Conservation (phyloP, 2,329 filamentous ascomycete species). For the Cladosporium sp. region DNA sequence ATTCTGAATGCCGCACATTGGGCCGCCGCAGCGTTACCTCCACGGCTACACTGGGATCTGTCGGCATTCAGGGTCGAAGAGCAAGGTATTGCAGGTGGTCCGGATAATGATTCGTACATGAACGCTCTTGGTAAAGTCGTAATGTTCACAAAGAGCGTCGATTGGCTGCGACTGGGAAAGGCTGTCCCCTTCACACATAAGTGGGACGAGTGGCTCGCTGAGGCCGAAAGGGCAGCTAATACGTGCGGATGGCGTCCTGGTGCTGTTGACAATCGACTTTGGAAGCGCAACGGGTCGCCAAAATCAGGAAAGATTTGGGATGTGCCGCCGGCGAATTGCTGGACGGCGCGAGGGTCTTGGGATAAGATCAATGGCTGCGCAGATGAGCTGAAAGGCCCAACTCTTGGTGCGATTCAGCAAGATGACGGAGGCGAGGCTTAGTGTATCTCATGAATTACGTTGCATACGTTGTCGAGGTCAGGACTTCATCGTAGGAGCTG, state of each 20-base stretch:
- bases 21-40: conserved; percentile 47
- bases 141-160: conserved; percentile 39
- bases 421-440: no score
- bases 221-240: conserved; percentile 24
- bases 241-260: neutral
- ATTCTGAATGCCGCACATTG: conserved; percentile 48
- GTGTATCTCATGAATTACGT: no score
- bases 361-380: neutral
- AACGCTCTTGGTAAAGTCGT: conserved; percentile 48
- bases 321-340: neutral
- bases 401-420: neutral
- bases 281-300: neutral
- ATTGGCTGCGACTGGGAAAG: conserved; percentile 38
- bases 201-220: conserved; percentile 40
- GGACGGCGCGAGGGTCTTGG: neutral
- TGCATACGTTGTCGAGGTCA: no score
- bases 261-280: neutral
- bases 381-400: neutral
- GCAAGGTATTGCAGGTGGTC: conserved; percentile 28
- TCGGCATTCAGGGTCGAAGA: conserved; percentile 38
- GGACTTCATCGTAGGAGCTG: no score
- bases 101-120: conserved; percentile 39
- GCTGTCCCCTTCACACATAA: conserved; percentile 38
- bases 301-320: neutral
- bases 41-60: conserved; percentile 46